These are phyloP conservation scores for Colletotrichum lentis DNA, from an alignment of 2,329 filamentous ascomycete species.

Conservation along the genomic window DNA sequence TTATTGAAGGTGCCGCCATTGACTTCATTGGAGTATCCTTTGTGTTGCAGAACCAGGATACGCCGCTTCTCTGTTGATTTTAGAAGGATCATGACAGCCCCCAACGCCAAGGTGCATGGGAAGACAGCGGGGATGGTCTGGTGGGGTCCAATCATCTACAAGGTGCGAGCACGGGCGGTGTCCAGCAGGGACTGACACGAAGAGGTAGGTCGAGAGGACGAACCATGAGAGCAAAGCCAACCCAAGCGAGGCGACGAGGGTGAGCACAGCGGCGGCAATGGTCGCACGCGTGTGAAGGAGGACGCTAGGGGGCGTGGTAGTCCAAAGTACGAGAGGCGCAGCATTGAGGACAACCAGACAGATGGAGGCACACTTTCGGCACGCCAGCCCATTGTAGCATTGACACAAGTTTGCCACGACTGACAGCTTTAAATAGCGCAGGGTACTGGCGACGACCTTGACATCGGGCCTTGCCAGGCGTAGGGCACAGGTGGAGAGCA, in stretches of 20 bases:
- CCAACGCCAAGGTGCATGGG: constrained; percentile 33
- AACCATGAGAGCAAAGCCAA: constrained; percentile 31
- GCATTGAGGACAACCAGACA: constrained; percentile 27
- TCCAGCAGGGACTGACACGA: constrained; percentile 37
- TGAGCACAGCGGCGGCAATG: constrained; percentile 19
- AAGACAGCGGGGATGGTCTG: constrained; percentile 38
- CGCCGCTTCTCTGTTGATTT: constrained; percentile 45
- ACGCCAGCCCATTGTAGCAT: constrained; percentile 6
- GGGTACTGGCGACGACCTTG: constrained; percentile 30
- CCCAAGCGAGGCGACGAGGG: constrained; percentile 21
- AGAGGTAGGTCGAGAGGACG: constrained; percentile 36
- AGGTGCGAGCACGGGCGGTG: constrained; percentile 37
- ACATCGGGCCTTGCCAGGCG: constrained; percentile 25
- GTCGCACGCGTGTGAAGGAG: constrained; percentile 23
- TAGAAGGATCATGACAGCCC: constrained; percentile 37
- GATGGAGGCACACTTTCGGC: constrained; percentile 14
- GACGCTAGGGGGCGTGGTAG: background rate
- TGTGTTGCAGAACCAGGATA: constrained; percentile 51
- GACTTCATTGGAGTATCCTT: constrained; percentile 56
- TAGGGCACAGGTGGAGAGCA: constrained; percentile 16
- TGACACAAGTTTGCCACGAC: background rate
- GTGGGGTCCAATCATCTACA: constrained; percentile 32
- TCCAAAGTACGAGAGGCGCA: constrained; percentile 28
- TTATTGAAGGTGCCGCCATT: constrained; percentile 60
- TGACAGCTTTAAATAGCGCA: constrained; percentile 29